Evolutionary conservation across 768 basidiomycete species (phyloP), one percentile per base, ranked within the genome.

Genomic region (Tylopilus sp.): DNA sequence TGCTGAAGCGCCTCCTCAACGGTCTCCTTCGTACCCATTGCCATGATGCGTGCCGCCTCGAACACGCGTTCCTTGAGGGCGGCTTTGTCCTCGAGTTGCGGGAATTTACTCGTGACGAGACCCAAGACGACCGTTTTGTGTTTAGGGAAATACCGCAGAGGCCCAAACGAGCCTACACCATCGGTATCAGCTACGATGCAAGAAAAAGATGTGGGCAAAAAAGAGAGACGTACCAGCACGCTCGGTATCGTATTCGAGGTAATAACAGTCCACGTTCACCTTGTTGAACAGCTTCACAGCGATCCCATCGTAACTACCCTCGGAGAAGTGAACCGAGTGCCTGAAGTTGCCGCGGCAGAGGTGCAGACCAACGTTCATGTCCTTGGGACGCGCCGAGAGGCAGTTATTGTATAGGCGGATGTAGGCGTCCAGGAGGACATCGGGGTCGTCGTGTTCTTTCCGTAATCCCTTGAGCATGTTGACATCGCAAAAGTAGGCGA

Each of bases 401-500:
- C 70, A 67, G 35, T 65, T 65, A 53, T 69, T 71, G 64, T 73
- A 75, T 38, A 73, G 60, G 54, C 68, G 61, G 59, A 76, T 73
- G 53, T 72, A 87, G 66, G 80, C 79, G 51, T 87, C 79, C 18
- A 91, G 74, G 40, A 90, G 74, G 3, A 77, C 77, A 46, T 79
- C 81, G 17, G 81, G 77, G 67, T 90, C 83, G 18, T 80, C 73
- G 0, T 79, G 80, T 39, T 76, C 79, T 22, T 73, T 74, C 61
- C 76, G 74, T 82, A 89, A 84, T 18, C 77, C 79, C 55, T 74
- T 57, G 40, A 77, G 66, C 72, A 78, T 79, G 1, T 62, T 62
- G 53, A 83, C 81, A 50, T 75, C 74, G 64, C 88, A 91, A 62
- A 88, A 87, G 69, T 82, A 88, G 36, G 75, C 71, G 22, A 79